Base-by-base conservation (phyloP, 1,284 basidiomycete species). In the Anthracocystis panici-leucophaei region DNA sequence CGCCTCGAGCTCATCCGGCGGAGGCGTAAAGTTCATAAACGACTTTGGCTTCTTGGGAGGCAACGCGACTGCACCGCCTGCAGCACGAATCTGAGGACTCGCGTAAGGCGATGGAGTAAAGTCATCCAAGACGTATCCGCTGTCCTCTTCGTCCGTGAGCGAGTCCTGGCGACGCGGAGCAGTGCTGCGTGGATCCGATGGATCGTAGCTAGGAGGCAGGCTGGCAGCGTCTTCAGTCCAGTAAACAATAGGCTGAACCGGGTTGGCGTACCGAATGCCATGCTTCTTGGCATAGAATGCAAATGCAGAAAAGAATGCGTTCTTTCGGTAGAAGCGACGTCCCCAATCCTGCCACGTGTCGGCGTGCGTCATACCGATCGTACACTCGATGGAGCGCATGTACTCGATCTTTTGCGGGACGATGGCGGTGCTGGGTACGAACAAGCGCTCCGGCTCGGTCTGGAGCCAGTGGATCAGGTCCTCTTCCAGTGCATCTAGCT, bases 281-380 rank as follows among this genome's bases (percentile, higher is more conserved):
- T 84, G 82, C 75, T 84, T 84, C 58, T 82, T 81, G 65, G 74
- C 63, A 63, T 82, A 84, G 64, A 75, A 84, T 18, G 69, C 72
- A 35, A 84, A 78, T 3, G 82, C 82, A 27, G 81, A 75, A 41
- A 77, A 80, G 59, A 84, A 84, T 23, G 81, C 81, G 25, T 78
- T 82, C 52, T 78, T 75, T 10, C 78, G 73, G 58, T 76, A 69
- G 67, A 80, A 81, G 18, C 81, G 66, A 11, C 73, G 77, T 18
- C 82, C 82, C 82, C 82, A 84, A 60, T 84, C 82, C 54, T 84
- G 82, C 75, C 76, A 84, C 27, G 81, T 84, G 56, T 78, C 78
- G 49, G 81, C 63, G 46, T 82, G 81, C 8, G 81, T 82, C 82
- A 84, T 84, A 54, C 78, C 81, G 35, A 82, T 77, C 7, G 81